Conservation (phyloP, 352 stramenopile genomes). For the Globisporangium recalcitrans region DNA sequence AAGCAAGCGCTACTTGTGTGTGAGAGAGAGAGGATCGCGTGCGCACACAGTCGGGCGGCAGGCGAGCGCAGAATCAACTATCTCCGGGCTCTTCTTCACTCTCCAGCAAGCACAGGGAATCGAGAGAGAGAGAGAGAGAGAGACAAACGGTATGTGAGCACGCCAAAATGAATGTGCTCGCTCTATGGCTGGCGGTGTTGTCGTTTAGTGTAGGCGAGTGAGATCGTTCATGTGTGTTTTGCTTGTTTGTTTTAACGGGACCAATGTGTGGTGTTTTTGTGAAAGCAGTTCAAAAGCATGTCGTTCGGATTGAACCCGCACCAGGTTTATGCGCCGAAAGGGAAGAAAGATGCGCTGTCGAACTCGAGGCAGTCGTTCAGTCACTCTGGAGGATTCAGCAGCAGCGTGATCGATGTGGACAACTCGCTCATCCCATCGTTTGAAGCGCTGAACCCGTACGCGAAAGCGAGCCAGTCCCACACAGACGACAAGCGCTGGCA, state of each 20-base stretch:
- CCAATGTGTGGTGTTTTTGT: neutral
- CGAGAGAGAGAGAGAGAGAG: neutral
- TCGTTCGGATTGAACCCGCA: constrained; percentile 19
- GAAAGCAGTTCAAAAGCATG: constrained; percentile 24
- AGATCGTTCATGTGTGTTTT: no score
- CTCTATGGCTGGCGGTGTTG: no score
- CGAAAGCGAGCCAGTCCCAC: constrained; percentile 36
- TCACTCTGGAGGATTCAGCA: constrained; percentile 10
- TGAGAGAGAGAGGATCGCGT: neutral
- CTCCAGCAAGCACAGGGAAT: neutral
- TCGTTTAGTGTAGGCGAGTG: no score
- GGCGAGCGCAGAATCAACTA: neutral
- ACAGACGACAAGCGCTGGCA: constrained; percentile 69
- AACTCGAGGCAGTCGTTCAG: constrained; percentile 8
- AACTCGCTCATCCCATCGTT: constrained; percentile 59
- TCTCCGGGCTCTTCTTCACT: neutral
- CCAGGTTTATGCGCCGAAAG: constrained; percentile 9
- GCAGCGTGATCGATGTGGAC: constrained; percentile 36
- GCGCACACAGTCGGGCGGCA: neutral
- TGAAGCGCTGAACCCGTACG: constrained; percentile 68
- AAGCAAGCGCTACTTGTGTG: neutral
- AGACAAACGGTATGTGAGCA: neutral
- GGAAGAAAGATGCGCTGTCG: neutral
- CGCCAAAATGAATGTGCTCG: no score
- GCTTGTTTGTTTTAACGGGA: neutral